Base-by-base conservation (phyloP, 176 grass and related monocot genomes). In the Areca catechu region DNA sequence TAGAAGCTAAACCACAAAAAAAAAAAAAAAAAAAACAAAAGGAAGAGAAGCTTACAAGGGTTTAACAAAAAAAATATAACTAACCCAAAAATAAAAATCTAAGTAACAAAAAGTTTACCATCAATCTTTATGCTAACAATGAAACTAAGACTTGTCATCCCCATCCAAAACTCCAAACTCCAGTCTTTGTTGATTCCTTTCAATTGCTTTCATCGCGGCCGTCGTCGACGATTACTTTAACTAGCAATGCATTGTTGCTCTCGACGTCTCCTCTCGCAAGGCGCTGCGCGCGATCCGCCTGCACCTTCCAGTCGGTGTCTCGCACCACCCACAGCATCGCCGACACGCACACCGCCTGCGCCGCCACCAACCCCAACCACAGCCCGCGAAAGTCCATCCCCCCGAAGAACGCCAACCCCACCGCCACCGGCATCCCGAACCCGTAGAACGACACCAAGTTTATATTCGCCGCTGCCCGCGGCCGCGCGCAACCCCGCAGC, bases 381-480 rank as follows among this genome's bases (percentile, higher is more conserved):
- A 90, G 84, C 63, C 91, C 91, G 1, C 54, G 7, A 70, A 95
- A 95, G 34, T 80, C 91, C 25, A 89, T 34, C 55, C 81, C 53
- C 27, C 20, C 74, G 73, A 60, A 60, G 74, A 95, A 90, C 51
- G 78, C 91, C 16, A 89, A 75, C 16, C 68, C 70, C 20, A 89
- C 72, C 5, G 86, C 72, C 27, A 88, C 90, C 19, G 90, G 90
- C 83, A 95, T 85, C 49, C 90, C 90, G 5, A 86, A 72, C 37
- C 71, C 72, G 77, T 95, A 95, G 73, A 95, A 90, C 0, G 90
- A 76, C 0, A 53, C 51, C 14, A 74, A 53, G 62, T 90, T 95
- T 54, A 95, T 86, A 62, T 82, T 65, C 7, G 90, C 86, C 5
- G 73, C 86, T 43, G 65, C 51, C 9, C 69, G 65, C 4, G 77